Percentiles rank a stretch among this genome's conserved stretches.
Conservation (phyloP, 75 land plant species). For the Cryptomeria japonica region DNA sequence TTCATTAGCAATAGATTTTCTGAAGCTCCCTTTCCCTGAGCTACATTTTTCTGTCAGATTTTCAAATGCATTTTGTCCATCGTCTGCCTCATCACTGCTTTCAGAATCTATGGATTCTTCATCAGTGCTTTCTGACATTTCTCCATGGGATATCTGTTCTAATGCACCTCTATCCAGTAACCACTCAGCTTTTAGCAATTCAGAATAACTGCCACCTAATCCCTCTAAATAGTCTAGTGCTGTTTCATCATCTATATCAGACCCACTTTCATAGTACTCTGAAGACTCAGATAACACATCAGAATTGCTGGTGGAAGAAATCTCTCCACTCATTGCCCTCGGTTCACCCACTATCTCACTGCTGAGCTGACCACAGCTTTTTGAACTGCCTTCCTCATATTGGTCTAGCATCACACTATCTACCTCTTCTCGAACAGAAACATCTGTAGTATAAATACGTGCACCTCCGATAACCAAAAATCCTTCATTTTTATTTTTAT, state of each 20-base stretch:
- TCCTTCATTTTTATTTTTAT: constrained; percentile 28
- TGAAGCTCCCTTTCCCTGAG: neutral
- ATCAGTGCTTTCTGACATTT: constrained; percentile 23
- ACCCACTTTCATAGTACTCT: constrained; percentile 10
- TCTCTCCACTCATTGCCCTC: constrained; percentile 13
- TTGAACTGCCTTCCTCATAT: constrained; percentile 25
- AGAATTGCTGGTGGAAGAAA: constrained; percentile 5
- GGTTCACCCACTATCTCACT: constrained; percentile 11
- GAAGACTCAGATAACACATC: constrained; percentile 20
- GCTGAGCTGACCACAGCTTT: neutral
- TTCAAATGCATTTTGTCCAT: constrained; percentile 25
- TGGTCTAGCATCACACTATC: neutral
- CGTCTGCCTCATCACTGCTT: constrained; percentile 29
- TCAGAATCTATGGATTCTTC: constrained; percentile 13
- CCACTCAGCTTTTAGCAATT: constrained; percentile 28
- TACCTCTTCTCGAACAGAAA: constrained; percentile 4
- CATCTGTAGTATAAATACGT: constrained; percentile 53
- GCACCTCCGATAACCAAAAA: constrained; percentile 56
- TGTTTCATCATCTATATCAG: constrained; percentile 59
- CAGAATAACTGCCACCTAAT: constrained; percentile 43
- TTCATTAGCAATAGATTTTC: constrained; percentile 35
- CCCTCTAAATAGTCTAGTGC: constrained; percentile 68
- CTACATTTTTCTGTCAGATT: constrained; percentile 30
- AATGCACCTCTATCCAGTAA: constrained; percentile 18
- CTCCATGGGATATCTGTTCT: neutral